phyloP scores from a whole-genome alignment of 129 eudicot species.

The Flaveria bidentis region DNA sequence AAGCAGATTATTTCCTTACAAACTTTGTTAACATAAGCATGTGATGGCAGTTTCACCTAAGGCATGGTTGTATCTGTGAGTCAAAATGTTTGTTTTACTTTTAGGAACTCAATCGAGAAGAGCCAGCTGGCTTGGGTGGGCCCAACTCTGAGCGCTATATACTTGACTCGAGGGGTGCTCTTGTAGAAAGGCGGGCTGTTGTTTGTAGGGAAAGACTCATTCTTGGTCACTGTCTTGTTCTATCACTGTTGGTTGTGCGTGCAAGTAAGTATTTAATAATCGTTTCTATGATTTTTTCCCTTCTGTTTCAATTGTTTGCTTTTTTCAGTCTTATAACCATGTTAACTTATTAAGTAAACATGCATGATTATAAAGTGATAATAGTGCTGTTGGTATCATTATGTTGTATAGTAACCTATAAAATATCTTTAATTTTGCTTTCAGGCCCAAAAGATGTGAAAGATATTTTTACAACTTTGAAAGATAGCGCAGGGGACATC shows the following conservation, averaged over 20 bases:
- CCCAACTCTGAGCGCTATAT: constrained; percentile 76
- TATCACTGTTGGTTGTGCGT: constrained; percentile 81
- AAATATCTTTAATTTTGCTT: constrained; percentile 17
- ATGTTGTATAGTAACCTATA: constrained; percentile 8
- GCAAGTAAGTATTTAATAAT: constrained; percentile 58
- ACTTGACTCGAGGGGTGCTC: constrained; percentile 88
- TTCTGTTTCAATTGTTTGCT: constrained; percentile 18
- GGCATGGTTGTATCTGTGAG: constrained; percentile 13
- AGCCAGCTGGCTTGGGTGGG: constrained; percentile 91
- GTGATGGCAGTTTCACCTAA: background rate
- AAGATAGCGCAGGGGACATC: constrained; percentile 63
- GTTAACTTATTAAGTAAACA: constrained; percentile 1
- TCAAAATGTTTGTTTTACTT: constrained; percentile 17
- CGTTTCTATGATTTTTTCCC: background rate
- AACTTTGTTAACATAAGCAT: constrained; percentile 10
- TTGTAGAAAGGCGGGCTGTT: constrained; percentile 91
- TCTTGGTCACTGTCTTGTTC: constrained; percentile 90
- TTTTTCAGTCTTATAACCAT: background rate
- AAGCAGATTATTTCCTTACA: background rate
- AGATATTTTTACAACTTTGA: constrained; percentile 62
- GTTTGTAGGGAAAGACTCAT: constrained; percentile 92
- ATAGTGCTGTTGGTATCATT: background rate
- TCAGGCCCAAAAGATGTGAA: constrained; percentile 80
- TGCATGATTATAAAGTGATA: background rate
- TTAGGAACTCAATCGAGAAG: constrained; percentile 92